Evolutionary conservation across 2,329 filamentous ascomycete species (phyloP).

Genomic region (Diplodia scrobiculata): DNA sequence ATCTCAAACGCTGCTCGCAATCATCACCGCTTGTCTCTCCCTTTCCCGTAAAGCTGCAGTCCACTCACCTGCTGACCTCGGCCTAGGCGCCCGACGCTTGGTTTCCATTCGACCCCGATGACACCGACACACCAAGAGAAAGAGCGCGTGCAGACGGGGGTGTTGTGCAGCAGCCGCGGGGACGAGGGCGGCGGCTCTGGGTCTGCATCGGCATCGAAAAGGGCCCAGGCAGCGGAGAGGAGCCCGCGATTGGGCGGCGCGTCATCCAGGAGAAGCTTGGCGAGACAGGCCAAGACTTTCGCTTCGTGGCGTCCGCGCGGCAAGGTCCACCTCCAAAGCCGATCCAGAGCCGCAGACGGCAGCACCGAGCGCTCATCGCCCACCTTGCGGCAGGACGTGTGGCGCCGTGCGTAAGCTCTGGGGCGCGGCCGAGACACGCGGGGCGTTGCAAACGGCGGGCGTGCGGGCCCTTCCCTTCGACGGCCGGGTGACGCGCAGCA

Average conservation of each 20-base stretch:
- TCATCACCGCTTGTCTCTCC: background rate
- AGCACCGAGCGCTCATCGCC: background rate
- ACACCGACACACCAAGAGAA: background rate
- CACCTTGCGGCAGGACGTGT: background rate
- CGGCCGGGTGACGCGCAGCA: background rate
- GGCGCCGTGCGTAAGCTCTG: constrained; percentile 20
- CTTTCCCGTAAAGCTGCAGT: background rate
- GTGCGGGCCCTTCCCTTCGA: background rate
- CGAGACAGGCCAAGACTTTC: background rate
- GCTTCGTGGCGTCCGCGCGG: constrained; percentile 14
- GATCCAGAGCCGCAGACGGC: constrained; percentile 14
- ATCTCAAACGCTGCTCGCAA: constrained; percentile 17
- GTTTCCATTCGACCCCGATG: background rate
- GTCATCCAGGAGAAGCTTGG: constrained; percentile 5
- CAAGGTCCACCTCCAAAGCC: constrained; percentile 1
- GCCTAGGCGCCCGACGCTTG: background rate
- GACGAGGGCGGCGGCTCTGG: background rate
- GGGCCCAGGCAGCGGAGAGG: constrained; percentile 6
- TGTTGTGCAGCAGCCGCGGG: background rate
- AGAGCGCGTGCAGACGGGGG: background rate
- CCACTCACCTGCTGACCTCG: background rate
- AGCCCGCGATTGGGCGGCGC: background rate
- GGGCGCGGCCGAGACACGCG: background rate
- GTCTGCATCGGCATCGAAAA: constrained; percentile 5
- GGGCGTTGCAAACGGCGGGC: background rate